Evolutionary conservation across 805 yeast species (phyloP).

Genomic region (Tanozyma kutaoensis): DNA sequence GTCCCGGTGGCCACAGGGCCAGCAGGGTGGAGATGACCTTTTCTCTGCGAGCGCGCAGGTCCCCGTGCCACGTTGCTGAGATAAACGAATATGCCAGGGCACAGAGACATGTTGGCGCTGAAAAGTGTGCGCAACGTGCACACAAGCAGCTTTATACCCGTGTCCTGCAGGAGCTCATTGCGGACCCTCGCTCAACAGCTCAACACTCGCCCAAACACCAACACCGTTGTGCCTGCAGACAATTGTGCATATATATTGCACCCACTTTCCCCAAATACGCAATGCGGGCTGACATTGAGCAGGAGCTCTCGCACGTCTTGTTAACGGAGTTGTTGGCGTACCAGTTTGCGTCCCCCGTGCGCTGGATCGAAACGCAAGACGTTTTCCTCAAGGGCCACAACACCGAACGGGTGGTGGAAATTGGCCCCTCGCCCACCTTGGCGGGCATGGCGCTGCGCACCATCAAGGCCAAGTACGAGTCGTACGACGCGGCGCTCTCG

Average conservation of each 20-base stretch:
- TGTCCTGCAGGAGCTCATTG: not conserved
- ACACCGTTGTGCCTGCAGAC: not conserved
- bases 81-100: conserved; percentile 36
- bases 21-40: conserved; percentile 35
- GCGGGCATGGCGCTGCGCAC: conserved; percentile 99
- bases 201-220: not conserved
- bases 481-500: conserved; percentile 94
- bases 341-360: conserved; percentile 98
- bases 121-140: not conserved
- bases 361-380: conserved; percentile 99
- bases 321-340: conserved; percentile 94
- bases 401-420: conserved; percentile 95
- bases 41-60: conserved; percentile 30
- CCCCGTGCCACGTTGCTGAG: conserved; percentile 33
- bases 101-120: not conserved
- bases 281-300: conserved; percentile 93
- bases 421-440: conserved; percentile 97
- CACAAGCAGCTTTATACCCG: not conserved
- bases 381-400: conserved; percentile 88
- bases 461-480: conserved; percentile 86
- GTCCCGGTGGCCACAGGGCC: conserved; percentile 9
- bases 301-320: conserved; percentile 89
- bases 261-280: conserved; percentile 1
- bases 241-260: not conserved
- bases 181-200: not conserved